These are phyloP conservation scores for Clarireedia hainanense DNA, from an alignment of 2,329 filamentous ascomycete species.

Conservation along the genomic window DNA sequence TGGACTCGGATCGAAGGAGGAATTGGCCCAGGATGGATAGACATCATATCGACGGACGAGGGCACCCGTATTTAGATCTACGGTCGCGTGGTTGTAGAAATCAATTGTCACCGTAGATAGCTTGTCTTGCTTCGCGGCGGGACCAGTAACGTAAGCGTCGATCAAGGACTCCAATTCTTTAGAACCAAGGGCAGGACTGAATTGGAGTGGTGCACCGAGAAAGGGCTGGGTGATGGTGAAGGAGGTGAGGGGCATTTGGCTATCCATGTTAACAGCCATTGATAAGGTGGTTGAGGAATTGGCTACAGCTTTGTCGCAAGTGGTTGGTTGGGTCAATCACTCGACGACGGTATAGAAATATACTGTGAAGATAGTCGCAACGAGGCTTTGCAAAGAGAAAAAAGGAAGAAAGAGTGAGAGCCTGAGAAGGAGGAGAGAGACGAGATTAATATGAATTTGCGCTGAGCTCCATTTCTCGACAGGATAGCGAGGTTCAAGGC, in stretches of 20 bases:
- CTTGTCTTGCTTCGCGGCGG: constrained; percentile 49
- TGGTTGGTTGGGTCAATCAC: background rate
- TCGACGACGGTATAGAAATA: too few relatives aligned
- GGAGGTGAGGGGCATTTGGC: constrained; percentile 6
- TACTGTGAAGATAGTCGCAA: too few relatives aligned
- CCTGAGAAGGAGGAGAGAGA: too few relatives aligned
- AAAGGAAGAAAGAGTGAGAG: too few relatives aligned
- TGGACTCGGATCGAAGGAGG: constrained; percentile 29
- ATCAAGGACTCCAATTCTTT: constrained; percentile 54
- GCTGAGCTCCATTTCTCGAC: too few relatives aligned
- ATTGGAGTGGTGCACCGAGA: constrained; percentile 51
- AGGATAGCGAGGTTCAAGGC: too few relatives aligned
- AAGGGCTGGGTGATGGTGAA: constrained; percentile 49
- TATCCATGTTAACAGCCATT: background rate
- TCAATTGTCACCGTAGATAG: constrained; percentile 49
- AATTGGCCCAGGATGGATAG: constrained; percentile 34
- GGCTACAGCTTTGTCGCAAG: constrained; percentile 2
- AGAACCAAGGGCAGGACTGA: constrained; percentile 57
- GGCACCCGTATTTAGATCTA: constrained; percentile 52
- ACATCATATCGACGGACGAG: constrained; percentile 37
- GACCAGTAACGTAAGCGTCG: constrained; percentile 47
- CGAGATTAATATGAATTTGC: too few relatives aligned
- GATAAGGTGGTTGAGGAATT: background rate
- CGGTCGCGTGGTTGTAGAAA: constrained; percentile 50
- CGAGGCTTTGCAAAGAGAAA: too few relatives aligned